Percentiles rank a stretch among this genome's conserved stretches.
phyloP scores from a whole-genome alignment of 106 monocot genomes.

The Dendrobium officinale region DNA sequence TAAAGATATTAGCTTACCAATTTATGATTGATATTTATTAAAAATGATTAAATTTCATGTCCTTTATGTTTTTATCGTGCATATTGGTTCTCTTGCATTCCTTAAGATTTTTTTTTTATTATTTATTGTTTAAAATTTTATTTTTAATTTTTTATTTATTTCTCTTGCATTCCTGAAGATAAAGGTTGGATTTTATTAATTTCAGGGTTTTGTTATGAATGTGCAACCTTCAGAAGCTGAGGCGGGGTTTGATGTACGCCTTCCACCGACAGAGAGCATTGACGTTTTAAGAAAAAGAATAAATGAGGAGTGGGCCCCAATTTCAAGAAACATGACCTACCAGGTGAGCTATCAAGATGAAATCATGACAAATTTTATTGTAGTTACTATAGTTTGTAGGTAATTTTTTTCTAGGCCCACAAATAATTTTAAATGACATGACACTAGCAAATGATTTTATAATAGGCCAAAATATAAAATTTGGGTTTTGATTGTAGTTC shows the following conservation, averaged over 20 bases:
- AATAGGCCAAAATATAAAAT: neutral
- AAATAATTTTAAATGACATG: neutral
- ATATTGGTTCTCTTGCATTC: neutral
- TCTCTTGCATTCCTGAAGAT: neutral
- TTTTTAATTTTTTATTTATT: too few relatives aligned
- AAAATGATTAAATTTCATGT: neutral
- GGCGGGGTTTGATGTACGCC: conserved; percentile 71
- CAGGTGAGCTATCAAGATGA: conserved; percentile 24
- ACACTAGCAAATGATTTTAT: neutral
- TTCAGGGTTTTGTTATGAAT: conserved; percentile 93
- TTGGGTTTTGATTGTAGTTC: neutral
- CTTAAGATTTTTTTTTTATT: neutral
- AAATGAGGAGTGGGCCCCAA: conserved; percentile 74
- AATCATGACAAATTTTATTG: neutral
- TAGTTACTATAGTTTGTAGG: neutral
- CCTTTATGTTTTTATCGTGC: neutral
- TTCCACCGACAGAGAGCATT: conserved; percentile 63
- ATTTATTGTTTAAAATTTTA: too few relatives aligned
- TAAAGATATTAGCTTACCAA: neutral
- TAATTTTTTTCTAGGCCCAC: neutral
- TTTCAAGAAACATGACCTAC: conserved; percentile 63
- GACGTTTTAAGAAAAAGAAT: conserved; percentile 52
- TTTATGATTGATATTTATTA: neutral
- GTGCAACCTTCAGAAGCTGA: conserved; percentile 95
- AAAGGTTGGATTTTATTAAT: neutral